Evolutionary conservation across 2,329 filamentous ascomycete genomes (phyloP).

Genomic region (Didymella arachidicola): DNA sequence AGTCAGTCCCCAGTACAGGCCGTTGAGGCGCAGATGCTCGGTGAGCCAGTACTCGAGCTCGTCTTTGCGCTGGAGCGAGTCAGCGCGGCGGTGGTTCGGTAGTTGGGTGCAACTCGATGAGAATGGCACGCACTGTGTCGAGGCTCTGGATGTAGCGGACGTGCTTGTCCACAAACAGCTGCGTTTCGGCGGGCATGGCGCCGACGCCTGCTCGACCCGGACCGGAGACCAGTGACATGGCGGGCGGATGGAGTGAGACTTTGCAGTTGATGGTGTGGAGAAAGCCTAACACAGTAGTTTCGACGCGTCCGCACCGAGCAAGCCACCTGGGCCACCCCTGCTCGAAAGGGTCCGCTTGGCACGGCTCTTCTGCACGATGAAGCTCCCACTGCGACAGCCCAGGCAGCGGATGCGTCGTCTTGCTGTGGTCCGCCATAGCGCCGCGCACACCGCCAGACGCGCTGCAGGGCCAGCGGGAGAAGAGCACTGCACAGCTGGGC

Average conservation of each 20-base stretch:
- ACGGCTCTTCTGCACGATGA: constrained; percentile 11
- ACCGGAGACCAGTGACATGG: constrained; percentile 68
- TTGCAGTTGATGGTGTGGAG: constrained; percentile 12
- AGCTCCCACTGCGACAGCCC: constrained; percentile 22
- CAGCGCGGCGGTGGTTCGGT: constrained; percentile 43
- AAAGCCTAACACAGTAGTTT: constrained; percentile 18
- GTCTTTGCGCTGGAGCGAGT: constrained; percentile 74
- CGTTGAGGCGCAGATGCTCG: constrained; percentile 93
- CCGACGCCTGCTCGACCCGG: constrained; percentile 60
- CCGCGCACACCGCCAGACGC: constrained; percentile 17
- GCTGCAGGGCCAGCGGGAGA: background rate
- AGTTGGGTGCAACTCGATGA: constrained; percentile 28
- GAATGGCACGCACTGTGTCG: constrained; percentile 71
- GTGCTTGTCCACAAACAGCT: constrained; percentile 70
- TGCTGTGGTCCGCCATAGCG: constrained; percentile 2
- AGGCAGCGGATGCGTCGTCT: constrained; percentile 24
- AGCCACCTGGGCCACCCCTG: constrained; percentile 5
- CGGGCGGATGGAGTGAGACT: constrained; percentile 6
- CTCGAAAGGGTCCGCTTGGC: constrained; percentile 8
- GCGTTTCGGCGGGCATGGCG: constrained; percentile 56
- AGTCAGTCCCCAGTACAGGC: constrained; percentile 94
- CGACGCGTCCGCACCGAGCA: constrained; percentile 14
- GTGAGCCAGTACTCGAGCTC: constrained; percentile 98
- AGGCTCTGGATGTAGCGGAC: constrained; percentile 93
- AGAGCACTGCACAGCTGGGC: background rate